Evolutionary conservation across 106 monocot genomes (phyloP).

Genomic region (Allium cepa): DNA sequence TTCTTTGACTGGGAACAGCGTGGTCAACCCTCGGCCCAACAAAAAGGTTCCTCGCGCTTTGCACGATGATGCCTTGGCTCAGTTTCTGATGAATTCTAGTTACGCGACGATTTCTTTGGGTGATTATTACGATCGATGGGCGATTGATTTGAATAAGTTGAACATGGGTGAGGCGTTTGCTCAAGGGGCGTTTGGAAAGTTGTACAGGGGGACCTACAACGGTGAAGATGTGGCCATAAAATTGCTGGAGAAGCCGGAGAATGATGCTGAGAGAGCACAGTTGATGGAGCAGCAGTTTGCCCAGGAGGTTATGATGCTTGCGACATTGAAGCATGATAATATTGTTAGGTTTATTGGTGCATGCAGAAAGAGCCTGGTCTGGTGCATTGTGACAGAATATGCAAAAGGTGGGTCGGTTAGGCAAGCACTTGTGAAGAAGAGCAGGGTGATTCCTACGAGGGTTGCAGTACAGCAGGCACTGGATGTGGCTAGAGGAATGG

Average conservation of each 20-base stretch:
- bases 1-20: conserved; percentile 11
- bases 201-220: conserved; percentile 26
- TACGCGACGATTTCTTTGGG: conserved; percentile 10
- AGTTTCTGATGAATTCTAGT: conserved; percentile 17
- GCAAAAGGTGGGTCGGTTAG: conserved; percentile 33
- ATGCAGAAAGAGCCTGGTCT: conserved; percentile 32
- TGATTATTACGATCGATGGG: conserved; percentile 26
- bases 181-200: conserved; percentile 34
- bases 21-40: conserved; percentile 1
- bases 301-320: conserved; percentile 40
- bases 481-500: conserved; percentile 30
- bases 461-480: conserved; percentile 26
- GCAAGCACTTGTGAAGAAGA: conserved; percentile 22
- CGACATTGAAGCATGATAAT: conserved; percentile 20
- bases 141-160: conserved; percentile 19
- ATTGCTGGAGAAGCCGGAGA: conserved; percentile 26
- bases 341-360: conserved; percentile 30
- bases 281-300: conserved; percentile 39
- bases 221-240: conserved; percentile 37
- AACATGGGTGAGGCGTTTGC: conserved; percentile 27
- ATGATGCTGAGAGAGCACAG: conserved; percentile 23
- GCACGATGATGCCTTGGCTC: conserved; percentile 19
- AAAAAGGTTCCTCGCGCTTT: conserved; percentile 8
- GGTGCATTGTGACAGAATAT: conserved; percentile 39
- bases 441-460: conserved; percentile 20